These are phyloP conservation scores for Exophiala phaeomuriformis DNA, from an alignment of 2,329 filamentous ascomycete genomes.

Conservation along the genomic window DNA sequence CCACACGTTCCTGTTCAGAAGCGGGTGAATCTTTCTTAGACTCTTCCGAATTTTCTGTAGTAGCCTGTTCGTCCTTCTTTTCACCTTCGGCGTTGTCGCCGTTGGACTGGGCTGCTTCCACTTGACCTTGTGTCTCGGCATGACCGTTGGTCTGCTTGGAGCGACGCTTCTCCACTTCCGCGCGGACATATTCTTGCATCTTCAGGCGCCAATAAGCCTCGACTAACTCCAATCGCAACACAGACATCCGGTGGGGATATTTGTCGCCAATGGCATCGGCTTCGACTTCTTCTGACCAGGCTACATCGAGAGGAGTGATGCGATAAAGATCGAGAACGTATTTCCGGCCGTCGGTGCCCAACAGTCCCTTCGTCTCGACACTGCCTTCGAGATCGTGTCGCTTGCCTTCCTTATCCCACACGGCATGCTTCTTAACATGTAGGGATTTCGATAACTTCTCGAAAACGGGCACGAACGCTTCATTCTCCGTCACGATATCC, in stretches of 20 bases:
- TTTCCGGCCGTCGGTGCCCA: conserved; percentile 92
- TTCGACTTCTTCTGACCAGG: conserved; percentile 73
- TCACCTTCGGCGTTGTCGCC: conserved; percentile 27
- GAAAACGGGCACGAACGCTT: conserved; percentile 76
- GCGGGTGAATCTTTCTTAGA: conserved; percentile 26
- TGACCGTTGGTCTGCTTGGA: conserved; percentile 37
- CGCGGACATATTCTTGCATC: conserved; percentile 81
- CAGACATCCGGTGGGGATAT: conserved; percentile 95
- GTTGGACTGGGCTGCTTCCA: conserved; percentile 26
- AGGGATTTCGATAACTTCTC: conserved; percentile 84
- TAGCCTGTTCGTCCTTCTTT: conserved; percentile 36
- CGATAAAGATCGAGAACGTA: conserved; percentile 97
- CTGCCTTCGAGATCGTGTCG: conserved; percentile 88
- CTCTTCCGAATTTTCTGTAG: conserved; percentile 35
- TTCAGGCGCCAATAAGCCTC: conserved; percentile 77
- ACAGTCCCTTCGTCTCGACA: conserved; percentile 94
- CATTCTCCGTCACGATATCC: conserved; percentile 84
- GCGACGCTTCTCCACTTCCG: conserved; percentile 62
- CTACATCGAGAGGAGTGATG: conserved; percentile 82
- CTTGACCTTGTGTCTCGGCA: conserved; percentile 32
- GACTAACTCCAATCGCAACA: conserved; percentile 81
- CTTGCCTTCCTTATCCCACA: conserved; percentile 95
- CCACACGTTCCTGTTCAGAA: conserved; percentile 61
- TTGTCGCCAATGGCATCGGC: conserved; percentile 47
- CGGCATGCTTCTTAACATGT: conserved; percentile 86